Base-by-base conservation (phyloP, 352 stramenopile species). In the Globisporangium abappressorium region DNA sequence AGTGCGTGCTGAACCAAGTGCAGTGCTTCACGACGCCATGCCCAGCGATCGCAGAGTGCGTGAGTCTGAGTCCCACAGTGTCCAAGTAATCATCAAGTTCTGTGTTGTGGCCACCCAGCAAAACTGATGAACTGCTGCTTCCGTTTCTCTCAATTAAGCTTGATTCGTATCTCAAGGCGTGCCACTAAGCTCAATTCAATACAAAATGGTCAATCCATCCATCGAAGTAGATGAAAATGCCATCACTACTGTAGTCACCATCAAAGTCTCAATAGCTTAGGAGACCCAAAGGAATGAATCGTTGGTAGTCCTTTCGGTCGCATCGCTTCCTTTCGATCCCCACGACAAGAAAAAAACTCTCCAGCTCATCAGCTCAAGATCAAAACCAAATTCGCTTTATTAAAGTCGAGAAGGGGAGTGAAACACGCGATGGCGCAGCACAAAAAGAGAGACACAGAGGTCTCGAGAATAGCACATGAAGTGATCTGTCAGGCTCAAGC, bases 21-120 rank as follows among this genome's bases (percentile, higher is more conserved):
- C 76, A 82, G 51, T 91, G 82, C 74, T 84, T 71, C 70, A 89
- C 77, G 15, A 81, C 79, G 14, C 81, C 80, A 1, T 89, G 81
- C 49, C 80, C 81, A 15, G 75, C 79, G 3, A 73, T 89, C 53
- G 79, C 80, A 6, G 80, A 77, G 62, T 91, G 82, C 59, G 62
- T 89, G 53, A 38, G 24, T n/a, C 36, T 9, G 1, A 20, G 26
- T 33, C 28, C 18, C 18, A 49, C 7, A 34, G 26, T 38, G 24
- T 34, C 30, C 53, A 14, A 12, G 53, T 38, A 58, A 20, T 30
- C 20, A 15, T 26, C 15, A 51, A 51, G 6, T 38, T 18, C 15
- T 36, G 6, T 60, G 33, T 20, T 14, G n/a, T 34, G 28, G 26
- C 26, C n/a, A 58, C 12, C 49, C 15, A 20, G 3, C 47, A 55